These are phyloP conservation scores for Boletus bicolor DNA, from an alignment of 768 basidiomycete species.

Conservation along the genomic window DNA sequence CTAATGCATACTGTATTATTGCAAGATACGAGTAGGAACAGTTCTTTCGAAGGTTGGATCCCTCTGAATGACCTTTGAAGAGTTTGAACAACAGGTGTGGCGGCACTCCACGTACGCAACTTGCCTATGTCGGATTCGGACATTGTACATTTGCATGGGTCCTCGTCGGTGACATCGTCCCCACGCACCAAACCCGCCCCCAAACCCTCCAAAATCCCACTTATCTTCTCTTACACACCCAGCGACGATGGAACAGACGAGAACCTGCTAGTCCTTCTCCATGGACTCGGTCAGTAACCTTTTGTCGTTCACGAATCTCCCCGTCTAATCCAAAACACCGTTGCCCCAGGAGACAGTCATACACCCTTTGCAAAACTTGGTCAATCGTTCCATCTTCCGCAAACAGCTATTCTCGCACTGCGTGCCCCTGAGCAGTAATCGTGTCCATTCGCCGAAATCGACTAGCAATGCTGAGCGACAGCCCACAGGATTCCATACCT, in stretches of 20 bases:
- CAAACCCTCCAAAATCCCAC: conserved; percentile 41
- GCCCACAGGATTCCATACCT: conserved; percentile 67
- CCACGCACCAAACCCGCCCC: conserved; percentile 51
- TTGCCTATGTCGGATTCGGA: conserved; percentile 16
- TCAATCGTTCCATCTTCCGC: conserved; percentile 74
- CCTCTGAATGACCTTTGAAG: neutral
- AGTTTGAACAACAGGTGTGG: no score
- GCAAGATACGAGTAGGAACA: neutral
- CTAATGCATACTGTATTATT: neutral
- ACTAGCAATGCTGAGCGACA: conserved; percentile 9
- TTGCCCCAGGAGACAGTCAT: conserved; percentile 70
- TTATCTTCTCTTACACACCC: conserved; percentile 63
- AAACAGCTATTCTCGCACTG: conserved; percentile 81
- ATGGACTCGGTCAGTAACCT: conserved; percentile 68
- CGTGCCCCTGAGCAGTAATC: conserved; percentile 75
- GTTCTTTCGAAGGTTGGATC: neutral
- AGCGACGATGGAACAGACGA: conserved; percentile 85
- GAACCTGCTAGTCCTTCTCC: conserved; percentile 79
- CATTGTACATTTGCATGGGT: conserved; percentile 19
- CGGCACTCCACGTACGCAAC: neutral
- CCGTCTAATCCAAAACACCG: neutral
- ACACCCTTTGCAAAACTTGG: conserved; percentile 74
- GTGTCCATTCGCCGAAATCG: neutral
- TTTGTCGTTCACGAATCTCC: neutral
- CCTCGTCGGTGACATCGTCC: conserved; percentile 7